Conservation (phyloP, 495 filamentous ascomycete genomes). For the Lepraria neglecta region DNA sequence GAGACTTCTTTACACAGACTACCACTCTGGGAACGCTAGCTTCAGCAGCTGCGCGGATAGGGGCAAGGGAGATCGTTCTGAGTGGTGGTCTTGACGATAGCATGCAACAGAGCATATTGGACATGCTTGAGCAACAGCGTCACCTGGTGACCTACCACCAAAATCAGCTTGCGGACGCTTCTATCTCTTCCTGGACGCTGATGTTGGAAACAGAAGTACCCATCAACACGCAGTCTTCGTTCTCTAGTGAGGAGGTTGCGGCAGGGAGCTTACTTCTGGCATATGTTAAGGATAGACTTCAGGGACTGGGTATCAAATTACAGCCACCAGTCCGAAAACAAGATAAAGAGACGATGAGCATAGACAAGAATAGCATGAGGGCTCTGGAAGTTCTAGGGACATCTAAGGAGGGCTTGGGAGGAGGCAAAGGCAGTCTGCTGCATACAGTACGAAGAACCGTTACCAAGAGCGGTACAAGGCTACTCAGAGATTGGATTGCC, state of each 20-base stretch:
- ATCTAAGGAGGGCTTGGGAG: slow-evolving; percentile 59
- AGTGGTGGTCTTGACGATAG: slow-evolving; percentile 52
- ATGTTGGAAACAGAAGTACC: slow-evolving; percentile 66
- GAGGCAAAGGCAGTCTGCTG: slow-evolving; percentile 72
- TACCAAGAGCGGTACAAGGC: slow-evolving; percentile 80
- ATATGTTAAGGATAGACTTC: slow-evolving; percentile 74
- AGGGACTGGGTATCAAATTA: slow-evolving; percentile 73
- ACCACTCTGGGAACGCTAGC: slow-evolving; percentile 65
- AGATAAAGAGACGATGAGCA: slow-evolving; percentile 69
- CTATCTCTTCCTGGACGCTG: slow-evolving; percentile 60
- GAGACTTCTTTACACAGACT: slow-evolving; percentile 83
- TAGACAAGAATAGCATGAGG: slow-evolving; percentile 85
- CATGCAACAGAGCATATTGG: slow-evolving; percentile 33
- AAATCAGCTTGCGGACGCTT: slow-evolving; percentile 40
- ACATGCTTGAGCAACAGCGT: slow-evolving; percentile 46
- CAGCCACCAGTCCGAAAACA: slow-evolving; percentile 72
- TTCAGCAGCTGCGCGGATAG: slow-evolving; percentile 73
- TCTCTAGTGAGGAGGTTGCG: slow-evolving; percentile 43
- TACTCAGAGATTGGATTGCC: slow-evolving; percentile 74
- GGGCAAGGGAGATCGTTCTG: slow-evolving; percentile 78
- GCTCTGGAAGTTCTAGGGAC: slow-evolving; percentile 85
- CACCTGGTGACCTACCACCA: slow-evolving; percentile 52
- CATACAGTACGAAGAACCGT: slow-evolving; percentile 83
- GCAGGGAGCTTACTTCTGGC: slow-evolving; percentile 72
- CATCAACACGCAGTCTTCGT: slow-evolving; percentile 35